These are phyloP conservation scores for Tolypocladium tundrense DNA, from an alignment of 2,329 filamentous ascomycete species.

Conservation along the genomic window DNA sequence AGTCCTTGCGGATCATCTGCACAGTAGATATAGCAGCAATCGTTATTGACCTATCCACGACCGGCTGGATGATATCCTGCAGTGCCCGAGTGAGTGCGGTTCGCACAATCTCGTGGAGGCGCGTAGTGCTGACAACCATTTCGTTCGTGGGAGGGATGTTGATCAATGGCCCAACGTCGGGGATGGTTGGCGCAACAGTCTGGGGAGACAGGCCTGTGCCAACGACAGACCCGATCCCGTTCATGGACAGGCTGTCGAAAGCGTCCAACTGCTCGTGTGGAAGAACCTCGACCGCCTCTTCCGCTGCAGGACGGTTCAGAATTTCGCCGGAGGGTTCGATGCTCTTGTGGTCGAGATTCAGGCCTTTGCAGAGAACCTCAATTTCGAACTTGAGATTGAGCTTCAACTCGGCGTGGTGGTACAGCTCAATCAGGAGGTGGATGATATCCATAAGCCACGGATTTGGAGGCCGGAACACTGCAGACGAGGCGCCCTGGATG, in stretches of 20 bases:
- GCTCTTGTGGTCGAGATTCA: slow-evolving; percentile 83
- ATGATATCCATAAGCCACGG: slow-evolving; percentile 98
- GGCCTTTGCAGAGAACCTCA: slow-evolving; percentile 87
- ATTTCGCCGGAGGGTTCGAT: slow-evolving; percentile 85
- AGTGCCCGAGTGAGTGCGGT: slow-evolving; percentile 82
- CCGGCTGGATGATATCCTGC: slow-evolving; percentile 92
- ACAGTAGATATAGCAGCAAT: slow-evolving; percentile 96
- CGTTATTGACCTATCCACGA: slow-evolving; percentile 93
- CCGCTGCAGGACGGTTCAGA: slow-evolving; percentile 58
- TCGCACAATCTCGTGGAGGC: slow-evolving; percentile 68
- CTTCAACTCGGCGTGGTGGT: slow-evolving; percentile 86
- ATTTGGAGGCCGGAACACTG: slow-evolving; percentile 87
- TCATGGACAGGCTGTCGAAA: slow-evolving; percentile 75
- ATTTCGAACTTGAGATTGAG: slow-evolving; percentile 98
- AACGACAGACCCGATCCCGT: slow-evolving; percentile 58
- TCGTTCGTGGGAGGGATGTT: slow-evolving; percentile 73
- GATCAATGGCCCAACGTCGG: slow-evolving; percentile 71
- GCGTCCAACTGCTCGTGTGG: slow-evolving; percentile 62
- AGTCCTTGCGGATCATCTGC: slow-evolving; percentile 93
- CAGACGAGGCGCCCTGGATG: slow-evolving; percentile 71
- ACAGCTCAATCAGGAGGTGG: slow-evolving; percentile 81
- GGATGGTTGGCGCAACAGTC: slow-evolving; percentile 68
- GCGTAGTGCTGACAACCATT: slow-evolving; percentile 61
- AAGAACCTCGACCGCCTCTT: slow-evolving; percentile 50
- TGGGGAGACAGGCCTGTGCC: slow-evolving; percentile 67